Percentiles rank a stretch among this genome's conserved stretches.
These are phyloP conservation scores for Paraleonurus japonicus DNA, from an alignment of 257 asterid genomes.

Conservation along the genomic window DNA sequence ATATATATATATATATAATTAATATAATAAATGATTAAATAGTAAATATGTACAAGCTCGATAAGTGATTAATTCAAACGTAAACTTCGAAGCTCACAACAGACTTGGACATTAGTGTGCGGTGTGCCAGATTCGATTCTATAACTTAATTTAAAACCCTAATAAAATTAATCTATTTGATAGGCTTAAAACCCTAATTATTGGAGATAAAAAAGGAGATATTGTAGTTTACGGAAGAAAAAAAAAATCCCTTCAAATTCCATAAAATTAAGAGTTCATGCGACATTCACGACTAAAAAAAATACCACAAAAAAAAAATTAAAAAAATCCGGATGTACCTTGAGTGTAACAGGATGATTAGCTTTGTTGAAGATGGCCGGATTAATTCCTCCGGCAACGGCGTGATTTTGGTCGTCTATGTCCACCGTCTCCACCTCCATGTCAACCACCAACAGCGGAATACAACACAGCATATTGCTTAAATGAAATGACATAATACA, in stretches of 20 bases:
- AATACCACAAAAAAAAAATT: neutral
- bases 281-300: neutral
- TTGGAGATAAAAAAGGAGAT: neutral
- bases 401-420: conserved; percentile 24
- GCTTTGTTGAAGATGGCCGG: conserved; percentile 31
- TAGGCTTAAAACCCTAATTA: neutral
- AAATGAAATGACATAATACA: no score
- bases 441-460: conserved; percentile 9
- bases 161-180: neutral
- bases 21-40: no score
- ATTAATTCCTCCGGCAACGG: neutral
- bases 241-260: neutral
- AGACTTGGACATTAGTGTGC: no score
- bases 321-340: conserved; percentile 11
- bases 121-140: no score
- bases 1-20: no score
- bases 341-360: conserved; percentile 35
- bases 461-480: no score
- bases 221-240: neutral
- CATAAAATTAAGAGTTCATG: neutral
- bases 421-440: conserved; percentile 27
- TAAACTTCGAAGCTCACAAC: neutral
- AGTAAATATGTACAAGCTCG: no score
- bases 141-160: neutral
- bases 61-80: neutral